Percentiles rank a stretch among this genome's conserved stretches.
Conservation (phyloP, 2,329 filamentous ascomycete species). For the Tolypocladium guangdongense region DNA sequence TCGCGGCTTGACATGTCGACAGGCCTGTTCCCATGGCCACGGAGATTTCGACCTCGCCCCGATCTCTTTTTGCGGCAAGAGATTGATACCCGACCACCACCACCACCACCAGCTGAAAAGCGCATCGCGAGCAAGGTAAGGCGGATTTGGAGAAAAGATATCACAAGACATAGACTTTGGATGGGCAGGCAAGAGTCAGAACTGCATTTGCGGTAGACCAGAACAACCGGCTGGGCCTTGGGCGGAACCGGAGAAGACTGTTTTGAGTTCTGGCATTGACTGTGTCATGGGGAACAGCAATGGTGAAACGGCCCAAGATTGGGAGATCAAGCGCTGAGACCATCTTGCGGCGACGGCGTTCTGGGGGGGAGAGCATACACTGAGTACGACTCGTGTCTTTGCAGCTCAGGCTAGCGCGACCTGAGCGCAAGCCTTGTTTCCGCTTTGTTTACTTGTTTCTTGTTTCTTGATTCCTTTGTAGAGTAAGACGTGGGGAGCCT, state of each 20-base stretch:
- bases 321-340: constrained; percentile 8
- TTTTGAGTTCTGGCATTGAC: neutral
- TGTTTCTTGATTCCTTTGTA: neutral
- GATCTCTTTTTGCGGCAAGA: neutral
- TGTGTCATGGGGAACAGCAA: neutral
- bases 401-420: neutral
- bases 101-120: neutral
- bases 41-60: neutral
- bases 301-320: constrained; percentile 1
- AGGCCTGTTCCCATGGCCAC: neutral
- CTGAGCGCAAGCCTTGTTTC: neutral
- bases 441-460: neutral
- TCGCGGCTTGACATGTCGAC: neutral
- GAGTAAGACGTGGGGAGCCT: neutral
- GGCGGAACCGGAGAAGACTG: neutral
- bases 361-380: neutral
- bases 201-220: neutral
- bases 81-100: neutral
- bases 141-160: neutral
- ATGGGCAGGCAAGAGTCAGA: neutral
- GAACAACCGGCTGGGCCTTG: neutral
- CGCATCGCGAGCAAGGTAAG: neutral
- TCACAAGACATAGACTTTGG: neutral
- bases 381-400: neutral
- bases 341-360: constrained; percentile 6